A percentile compares a stretch with the other conserved stretches of the same genome.
phyloP scores from a whole-genome alignment of 2,329 filamentous ascomycete species.

The Penicillium sp. region DNA sequence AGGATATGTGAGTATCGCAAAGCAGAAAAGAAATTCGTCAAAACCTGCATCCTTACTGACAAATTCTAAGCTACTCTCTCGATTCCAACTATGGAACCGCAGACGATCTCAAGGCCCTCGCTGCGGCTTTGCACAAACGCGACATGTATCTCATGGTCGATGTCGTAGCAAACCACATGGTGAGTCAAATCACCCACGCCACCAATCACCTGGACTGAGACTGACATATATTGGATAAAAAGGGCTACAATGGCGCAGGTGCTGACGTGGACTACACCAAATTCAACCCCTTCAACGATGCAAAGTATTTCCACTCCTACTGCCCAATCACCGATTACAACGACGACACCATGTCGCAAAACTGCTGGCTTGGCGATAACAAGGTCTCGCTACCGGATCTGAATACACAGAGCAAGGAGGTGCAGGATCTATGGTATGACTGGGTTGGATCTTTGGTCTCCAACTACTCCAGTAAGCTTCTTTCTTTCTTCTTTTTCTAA shows the following conservation, averaged over 20 bases:
- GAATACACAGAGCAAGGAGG: slow-evolving; percentile 51
- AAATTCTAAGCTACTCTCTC: slow-evolving; percentile 41
- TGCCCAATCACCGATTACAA: slow-evolving; percentile 55
- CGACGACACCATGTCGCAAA: slow-evolving; percentile 44
- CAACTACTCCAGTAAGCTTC: slow-evolving; percentile 51
- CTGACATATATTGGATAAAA: slow-evolving; percentile 7
- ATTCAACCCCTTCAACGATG: slow-evolving; percentile 54
- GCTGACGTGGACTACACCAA: slow-evolving; percentile 52
- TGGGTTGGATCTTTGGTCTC: slow-evolving; percentile 50
- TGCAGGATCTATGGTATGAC: slow-evolving; percentile 52
- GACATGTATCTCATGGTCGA: slow-evolving; percentile 63
- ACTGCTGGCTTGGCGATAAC: slow-evolving; percentile 56
- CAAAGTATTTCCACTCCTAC: slow-evolving; percentile 59
- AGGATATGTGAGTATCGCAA: slow-evolving; percentile 38
- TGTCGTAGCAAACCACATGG: slow-evolving; percentile 42
- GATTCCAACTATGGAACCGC: slow-evolving; percentile 60
- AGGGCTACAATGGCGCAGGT: slow-evolving; percentile 47
- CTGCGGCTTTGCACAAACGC: slow-evolving; percentile 53
- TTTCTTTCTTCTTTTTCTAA: no score
- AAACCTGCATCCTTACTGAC: not conserved
- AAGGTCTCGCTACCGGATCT: slow-evolving; percentile 61
- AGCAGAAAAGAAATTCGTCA: not conserved
- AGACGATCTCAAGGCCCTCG: slow-evolving; percentile 57
- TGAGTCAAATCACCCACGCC: not conserved
- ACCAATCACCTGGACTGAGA: not conserved